Base-by-base conservation (phyloP, 768 basidiomycete genomes). In the Austroboletus eburneus region DNA sequence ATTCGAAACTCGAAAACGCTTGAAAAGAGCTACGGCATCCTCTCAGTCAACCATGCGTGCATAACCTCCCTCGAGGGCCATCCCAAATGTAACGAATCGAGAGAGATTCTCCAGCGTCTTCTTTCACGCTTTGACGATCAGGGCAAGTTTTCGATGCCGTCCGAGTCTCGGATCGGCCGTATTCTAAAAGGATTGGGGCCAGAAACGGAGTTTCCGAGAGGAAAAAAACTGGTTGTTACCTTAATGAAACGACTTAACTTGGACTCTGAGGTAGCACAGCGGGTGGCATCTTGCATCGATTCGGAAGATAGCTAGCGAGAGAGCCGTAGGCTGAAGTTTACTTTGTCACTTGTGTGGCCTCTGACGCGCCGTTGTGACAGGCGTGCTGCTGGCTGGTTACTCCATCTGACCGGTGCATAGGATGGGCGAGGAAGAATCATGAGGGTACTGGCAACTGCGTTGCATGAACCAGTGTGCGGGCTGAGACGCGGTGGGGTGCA, bases 41-140 rank as follows among this genome's bases (percentile, higher is more conserved):
- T 43, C 9, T 56, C 63, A 10, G 45, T 48, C 1, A 68, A 57
- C 6, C 64, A 67, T 17, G 68, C 64, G 9, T 69, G 66, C 29
- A 55, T 69, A 34, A 68, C 66, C 16, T 50, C 65, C 22, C 25
- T 63, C 12, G 52, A 54, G 0, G 40, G 50, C 0, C 59, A 63
- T 36, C 40, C 57, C 7, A 66, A 67, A 43, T 64, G 61, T 18
- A 49, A 44, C 2, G 60, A 61, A 39, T 73, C 72, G 32, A 66
- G 50, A 34, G 44, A 46, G 24, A 54, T 56, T 24, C 45, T 70
- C 6, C 51, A 45, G 32, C 18, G 37, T 2, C 38, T 64, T 5
- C 27, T 65, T 5, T 43, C 53, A 38, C 42, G 50, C 9, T 66
- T 52, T 9, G 52, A 56, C 29, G 50, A 56, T 5, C 55, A 66